Base-by-base conservation (phyloP, 257 asterid species). In the Solanum pimpinellifolium region DNA sequence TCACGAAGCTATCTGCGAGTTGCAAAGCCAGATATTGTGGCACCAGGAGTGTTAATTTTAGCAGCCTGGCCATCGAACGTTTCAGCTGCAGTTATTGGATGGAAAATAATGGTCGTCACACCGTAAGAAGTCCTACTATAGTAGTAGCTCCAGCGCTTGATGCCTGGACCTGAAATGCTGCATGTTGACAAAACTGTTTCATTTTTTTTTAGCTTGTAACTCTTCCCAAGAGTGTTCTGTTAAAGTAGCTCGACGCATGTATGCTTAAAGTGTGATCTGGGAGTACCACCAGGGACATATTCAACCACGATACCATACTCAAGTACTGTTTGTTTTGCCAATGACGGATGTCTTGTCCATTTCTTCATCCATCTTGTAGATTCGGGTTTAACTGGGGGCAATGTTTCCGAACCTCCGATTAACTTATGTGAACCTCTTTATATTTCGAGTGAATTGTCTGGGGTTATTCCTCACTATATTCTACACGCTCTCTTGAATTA, bases 281-380 rank as follows among this genome's bases (percentile, higher is more conserved):
- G 87, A 44, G 90, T 87, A 5, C 89, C 90, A 14, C 88, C 85
- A 3, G 78, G 39, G 3, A 90, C 27, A 47, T 29, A 88, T 70
- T 90, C 92, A 23, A 65, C 78, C 88, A 86, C 91, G 3, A 90
- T 46, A 76, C 92, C 78, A 56, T 86, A 88, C 25, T 44, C 87
- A n/a, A 69, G 18, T 31, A 52, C 1, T 0, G 42, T 4, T 7
- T 69, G 13, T 69, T 69, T 69, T 31, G 21, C 12, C n/a, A 7
- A 15, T 8, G 42, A 69, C 31, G 0, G 42, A 69, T 15, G 0
- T 31, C 7, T 69, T 0, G 75, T 29, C 75, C 0, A 69, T 14
- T 69, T 69, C 31, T 69, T 8, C 74, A 41, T 72, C 18, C 42
- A 13, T 16, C 39, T 33, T 78, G 37, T 77, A 1, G 3, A 21